Percentiles rank a stretch among this genome's conserved stretches.
Evolutionary conservation across 495 filamentous ascomycete species (phyloP).

Genomic region (Daldinia decipiens): DNA sequence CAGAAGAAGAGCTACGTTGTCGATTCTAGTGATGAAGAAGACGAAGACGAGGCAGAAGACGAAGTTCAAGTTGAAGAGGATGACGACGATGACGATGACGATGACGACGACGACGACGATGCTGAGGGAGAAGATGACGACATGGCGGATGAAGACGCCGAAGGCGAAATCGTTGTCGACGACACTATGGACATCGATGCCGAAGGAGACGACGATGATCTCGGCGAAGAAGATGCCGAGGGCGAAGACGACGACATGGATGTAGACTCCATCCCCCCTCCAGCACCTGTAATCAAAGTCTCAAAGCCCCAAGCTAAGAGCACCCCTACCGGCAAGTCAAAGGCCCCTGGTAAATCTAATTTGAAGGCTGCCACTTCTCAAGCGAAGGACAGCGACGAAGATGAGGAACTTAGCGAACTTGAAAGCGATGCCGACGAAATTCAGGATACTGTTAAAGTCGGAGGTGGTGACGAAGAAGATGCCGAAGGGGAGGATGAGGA

Average conservation of each 20-base stretch:
- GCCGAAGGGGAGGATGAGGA: conserved; percentile 73
- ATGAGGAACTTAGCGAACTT: conserved; percentile 60
- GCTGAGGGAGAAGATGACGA: conserved; percentile 54
- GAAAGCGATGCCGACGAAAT: conserved; percentile 62
- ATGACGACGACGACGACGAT: conserved; percentile 60
- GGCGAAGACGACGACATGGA: conserved; percentile 62
- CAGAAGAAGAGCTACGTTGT: conserved; percentile 76
- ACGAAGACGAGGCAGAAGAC: conserved; percentile 56
- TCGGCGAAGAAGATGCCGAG: conserved; percentile 62
- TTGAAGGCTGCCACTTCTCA: conserved; percentile 43
- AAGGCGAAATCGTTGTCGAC: conserved; percentile 57
- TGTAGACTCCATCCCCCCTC: conserved; percentile 49
- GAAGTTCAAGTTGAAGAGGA: conserved; percentile 57
- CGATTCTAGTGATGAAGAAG: conserved; percentile 61
- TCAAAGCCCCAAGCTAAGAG: conserved; percentile 50
- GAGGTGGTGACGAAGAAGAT: conserved; percentile 58
- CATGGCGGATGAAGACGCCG: conserved; percentile 51
- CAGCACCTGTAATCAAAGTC: conserved; percentile 57
- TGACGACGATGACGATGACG: conserved; percentile 61
- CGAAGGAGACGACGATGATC: conserved; percentile 59
- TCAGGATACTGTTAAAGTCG: conserved; percentile 56
- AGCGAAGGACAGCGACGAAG: conserved; percentile 54
- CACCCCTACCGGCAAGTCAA: conserved; percentile 43
- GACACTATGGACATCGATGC: conserved; percentile 60
- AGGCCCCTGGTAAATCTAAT: conserved; percentile 31